Conservation (phyloP, 495 filamentous ascomycete genomes). For the Tuber indicum region DNA sequence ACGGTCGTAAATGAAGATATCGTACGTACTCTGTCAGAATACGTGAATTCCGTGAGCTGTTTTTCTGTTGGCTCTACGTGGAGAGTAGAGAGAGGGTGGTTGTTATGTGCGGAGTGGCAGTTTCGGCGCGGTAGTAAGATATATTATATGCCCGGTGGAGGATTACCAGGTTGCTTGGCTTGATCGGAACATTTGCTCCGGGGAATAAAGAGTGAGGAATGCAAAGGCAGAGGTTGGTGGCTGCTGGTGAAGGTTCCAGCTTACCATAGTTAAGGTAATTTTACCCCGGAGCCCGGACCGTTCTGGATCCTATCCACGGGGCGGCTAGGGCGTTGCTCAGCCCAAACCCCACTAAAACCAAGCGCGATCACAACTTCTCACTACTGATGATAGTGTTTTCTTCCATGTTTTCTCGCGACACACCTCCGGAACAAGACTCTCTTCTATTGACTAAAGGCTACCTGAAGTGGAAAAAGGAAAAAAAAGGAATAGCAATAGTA, state of each 20-base stretch:
- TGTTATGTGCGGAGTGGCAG: neutral
- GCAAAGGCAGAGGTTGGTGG: neutral
- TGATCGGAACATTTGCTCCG: neutral
- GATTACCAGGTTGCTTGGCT: neutral
- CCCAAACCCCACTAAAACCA: neutral
- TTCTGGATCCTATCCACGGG: neutral
- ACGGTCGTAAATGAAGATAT: neutral
- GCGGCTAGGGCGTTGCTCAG: neutral
- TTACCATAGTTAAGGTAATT: neutral
- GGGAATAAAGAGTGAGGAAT: neutral
- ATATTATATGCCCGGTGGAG: neutral
- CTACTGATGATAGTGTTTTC: neutral
- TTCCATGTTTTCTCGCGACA: neutral
- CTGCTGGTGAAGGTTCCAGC: neutral
- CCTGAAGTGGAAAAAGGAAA: neutral
- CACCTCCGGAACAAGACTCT: neutral
- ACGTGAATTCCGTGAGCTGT: neutral
- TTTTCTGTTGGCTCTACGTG: neutral
- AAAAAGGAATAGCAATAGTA: neutral
- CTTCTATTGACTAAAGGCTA: neutral
- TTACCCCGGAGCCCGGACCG: neutral
- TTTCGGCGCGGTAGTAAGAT: neutral
- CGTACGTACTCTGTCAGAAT: neutral
- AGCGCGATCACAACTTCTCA: neutral
- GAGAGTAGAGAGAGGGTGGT: neutral